These are phyloP conservation scores for Yarrowia sp. DNA, from an alignment of 805 yeast genomes.

Conservation along the genomic window DNA sequence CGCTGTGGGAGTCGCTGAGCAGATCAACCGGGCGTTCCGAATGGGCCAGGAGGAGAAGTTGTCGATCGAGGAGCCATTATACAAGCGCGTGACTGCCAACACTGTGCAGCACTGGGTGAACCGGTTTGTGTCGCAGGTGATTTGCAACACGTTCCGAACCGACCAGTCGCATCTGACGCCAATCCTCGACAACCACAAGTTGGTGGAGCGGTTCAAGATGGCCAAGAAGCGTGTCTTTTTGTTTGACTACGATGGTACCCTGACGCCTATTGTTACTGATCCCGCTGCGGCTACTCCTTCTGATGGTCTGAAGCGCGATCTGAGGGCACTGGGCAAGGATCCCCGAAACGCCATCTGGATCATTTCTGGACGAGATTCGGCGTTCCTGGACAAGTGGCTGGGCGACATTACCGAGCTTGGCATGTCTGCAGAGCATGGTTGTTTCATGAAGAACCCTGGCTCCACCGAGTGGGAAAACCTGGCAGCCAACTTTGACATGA, in stretches of 20 bases:
- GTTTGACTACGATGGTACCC: conserved; percentile 96
- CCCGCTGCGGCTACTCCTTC: conserved; percentile 99
- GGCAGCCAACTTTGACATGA: conserved; percentile 79
- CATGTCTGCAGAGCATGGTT: conserved; percentile 95
- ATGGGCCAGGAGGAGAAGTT: conserved; percentile 50
- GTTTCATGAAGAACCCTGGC: conserved; percentile 78
- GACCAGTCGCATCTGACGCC: conserved; percentile 65
- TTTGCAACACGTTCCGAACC: conserved; percentile 38
- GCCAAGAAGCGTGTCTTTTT: conserved; percentile 73
- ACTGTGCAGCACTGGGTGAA: conserved; percentile 81
- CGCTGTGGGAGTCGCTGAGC: conserved; percentile 83
- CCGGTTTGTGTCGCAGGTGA: conserved; percentile 49
- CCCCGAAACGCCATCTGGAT: conserved; percentile 89
- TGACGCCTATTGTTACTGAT: conserved; percentile 92
- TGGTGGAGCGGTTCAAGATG: conserved; percentile 55
- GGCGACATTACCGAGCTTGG: conserved; percentile 69
- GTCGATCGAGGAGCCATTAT: conserved; percentile 43
- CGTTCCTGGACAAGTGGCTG: conserved; percentile 81
- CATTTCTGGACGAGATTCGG: conserved; percentile 92
- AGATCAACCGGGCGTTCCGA: conserved; percentile 64
- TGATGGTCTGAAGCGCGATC: conserved; percentile 56
- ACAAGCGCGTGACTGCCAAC: conserved; percentile 59
- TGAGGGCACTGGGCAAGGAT: conserved; percentile 63
- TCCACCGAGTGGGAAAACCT: conserved; percentile 73
- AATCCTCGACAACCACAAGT: conserved; percentile 66